Evolutionary conservation across 148 eudicot species (phyloP).

Genomic region (Amaranthus hypochondriacus): DNA sequence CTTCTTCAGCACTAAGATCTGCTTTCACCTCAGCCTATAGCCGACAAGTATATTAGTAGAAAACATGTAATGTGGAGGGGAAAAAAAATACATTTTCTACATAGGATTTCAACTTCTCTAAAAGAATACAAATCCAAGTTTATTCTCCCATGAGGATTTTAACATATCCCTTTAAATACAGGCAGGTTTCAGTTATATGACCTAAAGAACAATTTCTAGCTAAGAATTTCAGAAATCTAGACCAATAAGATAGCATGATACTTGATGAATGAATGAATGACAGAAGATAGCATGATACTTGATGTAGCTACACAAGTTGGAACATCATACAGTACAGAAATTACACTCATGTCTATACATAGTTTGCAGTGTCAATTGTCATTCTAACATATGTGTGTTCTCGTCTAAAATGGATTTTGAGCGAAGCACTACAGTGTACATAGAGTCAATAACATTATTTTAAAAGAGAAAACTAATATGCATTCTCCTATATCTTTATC

Average conservation of each 20-base stretch:
- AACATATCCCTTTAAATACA: neutral
- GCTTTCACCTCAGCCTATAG: conserved; percentile 76
- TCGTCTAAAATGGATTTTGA: neutral
- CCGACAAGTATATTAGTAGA: conserved; percentile 17
- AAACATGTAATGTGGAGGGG: neutral
- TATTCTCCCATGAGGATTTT: neutral
- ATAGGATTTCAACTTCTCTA: too few relatives aligned
- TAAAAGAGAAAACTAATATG: neutral
- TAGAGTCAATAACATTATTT: neutral
- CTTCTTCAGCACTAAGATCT: conserved; percentile 71
- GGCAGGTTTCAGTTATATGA: too few relatives aligned
- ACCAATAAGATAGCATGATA: neutral
- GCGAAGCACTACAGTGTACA: neutral
- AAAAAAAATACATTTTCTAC: neutral
- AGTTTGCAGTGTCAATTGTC: neutral
- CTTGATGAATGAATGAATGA: neutral
- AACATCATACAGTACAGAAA: neutral
- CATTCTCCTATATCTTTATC: neutral
- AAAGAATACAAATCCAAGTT: neutral
- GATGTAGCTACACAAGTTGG: neutral
- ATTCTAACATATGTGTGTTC: neutral
- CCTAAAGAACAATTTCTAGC: too few relatives aligned
- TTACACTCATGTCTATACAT: neutral
- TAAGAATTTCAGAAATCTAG: too few relatives aligned
- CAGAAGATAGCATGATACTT: neutral